Evolutionary conservation across 305 asterid species (phyloP), one percentile per base, ranked within the genome.

Genomic region (Plantago lanceolata): DNA sequence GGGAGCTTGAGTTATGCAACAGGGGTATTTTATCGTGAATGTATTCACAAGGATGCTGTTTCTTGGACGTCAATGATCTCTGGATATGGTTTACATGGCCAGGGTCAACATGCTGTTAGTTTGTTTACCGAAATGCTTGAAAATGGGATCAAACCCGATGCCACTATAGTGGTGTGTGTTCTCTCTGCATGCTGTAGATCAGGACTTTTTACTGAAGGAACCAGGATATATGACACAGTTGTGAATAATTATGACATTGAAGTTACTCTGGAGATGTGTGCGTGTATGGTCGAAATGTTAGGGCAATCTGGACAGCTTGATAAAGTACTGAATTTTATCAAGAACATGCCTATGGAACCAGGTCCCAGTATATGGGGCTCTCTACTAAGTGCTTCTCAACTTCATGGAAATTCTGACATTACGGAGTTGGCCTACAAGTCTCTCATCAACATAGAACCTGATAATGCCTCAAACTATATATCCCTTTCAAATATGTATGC

Each of bases 281-380:
- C 87, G 45, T 86, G 95, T 45, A 63, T 86, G 71, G 95, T 86
- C 9, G 92, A 86, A 64, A 72, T 82, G 82, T 59, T 82, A 6
- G 81, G 89, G 55, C 73, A 79, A 20, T 72, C 75, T 0, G 89
- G 87, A n/a, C 79, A 84, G 61, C 78, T 86, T 20, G 69, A 77
- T 55, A 72, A 74, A 43, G 89, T 89, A 0, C 68, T 78, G 50
- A 72, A 74, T 33, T 86, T 86, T 57, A 76, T 86, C 50, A 72
- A 75, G 51, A 72, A 37, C 37, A 84, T 84, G 89, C 79, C 71
- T 5, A 44, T 79, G 44, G 48, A 77, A 64, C 82, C 91, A 0
- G 80, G 95, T 6, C 84, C 87, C 16, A 84, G 86, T 63, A 68
- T 82, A 29, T 86, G 95, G 95, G 95, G 92, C 45, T 83, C 91